Evolutionary conservation across 2,329 filamentous ascomycete genomes (phyloP), one percentile per base, ranked within the genome.

Genomic region (Dendrostoma leiphaemia): DNA sequence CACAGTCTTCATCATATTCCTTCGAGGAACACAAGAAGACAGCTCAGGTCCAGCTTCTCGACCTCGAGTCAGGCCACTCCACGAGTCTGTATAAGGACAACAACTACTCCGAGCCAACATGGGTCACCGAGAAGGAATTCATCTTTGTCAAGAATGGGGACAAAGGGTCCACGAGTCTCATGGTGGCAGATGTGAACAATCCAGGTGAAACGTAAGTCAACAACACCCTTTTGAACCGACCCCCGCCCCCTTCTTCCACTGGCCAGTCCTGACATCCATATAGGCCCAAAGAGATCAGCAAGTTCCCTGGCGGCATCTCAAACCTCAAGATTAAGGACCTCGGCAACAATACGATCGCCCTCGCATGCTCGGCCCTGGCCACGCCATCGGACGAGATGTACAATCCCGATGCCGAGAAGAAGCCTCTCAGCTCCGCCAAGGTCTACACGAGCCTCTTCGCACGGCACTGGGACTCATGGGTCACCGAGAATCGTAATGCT

Each of bases 401-500:
- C 71, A 89, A 89, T 65, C 76, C 83, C 12, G 76, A 84, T 34
- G 76, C 78, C 13, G 83, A 81, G 34, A 73, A 81, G 59, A 83
- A 85, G 64, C 74, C 81, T 2, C 71, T 77, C 23, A 86, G 86
- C 19, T 81, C 83, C 3, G 90, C 83, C 26, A 85, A 82, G 62
- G 79, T 91, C 21, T 94, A 94, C 69, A 83, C 83, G 19, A 83
- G 81, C 45, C 81, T 92, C 24, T 94, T 90, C 64, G 88, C 90
- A 26, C 82, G 90, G 13, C 89, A 95, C 64, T 95, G 90, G 90
- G 90, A 95, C 66, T 70, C 79, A n/a, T 95, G 87, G 71, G 75
- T 85, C 24, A 84, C 81, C 1, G 80, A 85, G 43, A 85, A 89
- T 63, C 83, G 80, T 58, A 87, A 85, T 63, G 81, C 87, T 2